These are phyloP conservation scores for Talaromyces sp. DNA, from an alignment of 2,329 filamentous ascomycete genomes.

Conservation along the genomic window DNA sequence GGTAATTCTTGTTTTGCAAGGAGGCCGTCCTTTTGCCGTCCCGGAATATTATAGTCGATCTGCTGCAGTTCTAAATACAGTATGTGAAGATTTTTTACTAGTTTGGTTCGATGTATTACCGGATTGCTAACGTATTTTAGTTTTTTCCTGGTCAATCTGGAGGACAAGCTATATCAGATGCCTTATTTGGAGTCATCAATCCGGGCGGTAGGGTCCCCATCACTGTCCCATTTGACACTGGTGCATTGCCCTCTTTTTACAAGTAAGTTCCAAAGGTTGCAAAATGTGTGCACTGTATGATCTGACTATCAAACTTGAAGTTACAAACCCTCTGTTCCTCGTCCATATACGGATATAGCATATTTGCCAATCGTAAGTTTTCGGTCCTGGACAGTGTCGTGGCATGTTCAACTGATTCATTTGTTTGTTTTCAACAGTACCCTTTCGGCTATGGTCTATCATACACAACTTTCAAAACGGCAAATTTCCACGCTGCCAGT, in stretches of 20 bases:
- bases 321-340: slow-evolving; percentile 9
- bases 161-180: slow-evolving; percentile 10
- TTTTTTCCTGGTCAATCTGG: slow-evolving; percentile 14
- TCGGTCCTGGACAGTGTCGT: too few relatives aligned
- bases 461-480: slow-evolving; percentile 2
- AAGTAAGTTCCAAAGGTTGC: slow-evolving; percentile 6
- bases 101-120: neutral
- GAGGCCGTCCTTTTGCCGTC: slow-evolving; percentile 36
- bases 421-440: neutral
- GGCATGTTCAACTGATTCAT: neutral
- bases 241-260: slow-evolving; percentile 10
- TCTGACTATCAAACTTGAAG: neutral
- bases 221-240: slow-evolving; percentile 8
- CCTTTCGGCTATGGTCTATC: slow-evolving; percentile 10
- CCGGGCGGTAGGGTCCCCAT: slow-evolving; percentile 12
- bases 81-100: slow-evolving; percentile 9
- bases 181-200: slow-evolving; percentile 2
- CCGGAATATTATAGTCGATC: slow-evolving; percentile 42
- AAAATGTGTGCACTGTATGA: too few relatives aligned
- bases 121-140: neutral
- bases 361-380: slow-evolving; percentile 4
- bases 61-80: slow-evolving; percentile 45
- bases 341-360: slow-evolving; percentile 6
- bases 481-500: slow-evolving; percentile 19
- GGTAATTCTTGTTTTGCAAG: slow-evolving; percentile 47